These are phyloP conservation scores for Moelleriella libera DNA, from an alignment of 2,329 filamentous ascomycete species.

Conservation along the genomic window DNA sequence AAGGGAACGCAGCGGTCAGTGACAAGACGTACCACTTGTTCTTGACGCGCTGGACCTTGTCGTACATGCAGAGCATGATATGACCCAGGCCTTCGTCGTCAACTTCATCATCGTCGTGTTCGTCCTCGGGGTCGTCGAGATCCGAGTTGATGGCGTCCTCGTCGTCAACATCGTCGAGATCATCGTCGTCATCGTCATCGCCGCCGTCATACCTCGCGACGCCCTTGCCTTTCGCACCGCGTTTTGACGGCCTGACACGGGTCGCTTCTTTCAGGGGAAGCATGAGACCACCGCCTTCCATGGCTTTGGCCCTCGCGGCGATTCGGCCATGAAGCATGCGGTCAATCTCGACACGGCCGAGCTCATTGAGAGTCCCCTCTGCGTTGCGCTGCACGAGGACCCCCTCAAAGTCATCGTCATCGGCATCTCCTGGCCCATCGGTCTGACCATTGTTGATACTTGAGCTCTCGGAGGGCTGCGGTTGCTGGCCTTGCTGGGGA, in stretches of 20 bases:
- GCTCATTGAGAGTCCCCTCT: slow-evolving; percentile 37
- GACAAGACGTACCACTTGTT: slow-evolving; percentile 65
- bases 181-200: slow-evolving; percentile 26
- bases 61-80: slow-evolving; percentile 98
- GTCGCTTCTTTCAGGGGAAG: slow-evolving; percentile 47
- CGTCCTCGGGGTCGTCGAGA: slow-evolving; percentile 86
- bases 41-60: slow-evolving; percentile 98
- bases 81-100: slow-evolving; percentile 73
- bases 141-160: slow-evolving; percentile 98
- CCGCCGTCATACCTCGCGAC: slow-evolving; percentile 47
- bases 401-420: slow-evolving; percentile 39
- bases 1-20: slow-evolving; percentile 4
- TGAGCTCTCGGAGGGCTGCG: neutral
- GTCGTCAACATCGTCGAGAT: slow-evolving; percentile 50
- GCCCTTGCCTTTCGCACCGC: slow-evolving; percentile 12
- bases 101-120: slow-evolving; percentile 69
- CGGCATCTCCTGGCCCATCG: slow-evolving; percentile 48
- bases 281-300: slow-evolving; percentile 68
- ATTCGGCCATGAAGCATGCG: slow-evolving; percentile 55
- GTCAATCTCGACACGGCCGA: slow-evolving; percentile 52
- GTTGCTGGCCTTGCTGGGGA: neutral
- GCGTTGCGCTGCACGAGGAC: slow-evolving; percentile 44
- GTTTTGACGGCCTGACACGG: slow-evolving; percentile 4
- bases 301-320: slow-evolving; percentile 46
- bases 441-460: slow-evolving; percentile 39